A percentile compares a stretch with the other conserved stretches of the same genome.
Conservation (phyloP, 352 stramenopile genomes). For the Aphanomyces invadans region DNA sequence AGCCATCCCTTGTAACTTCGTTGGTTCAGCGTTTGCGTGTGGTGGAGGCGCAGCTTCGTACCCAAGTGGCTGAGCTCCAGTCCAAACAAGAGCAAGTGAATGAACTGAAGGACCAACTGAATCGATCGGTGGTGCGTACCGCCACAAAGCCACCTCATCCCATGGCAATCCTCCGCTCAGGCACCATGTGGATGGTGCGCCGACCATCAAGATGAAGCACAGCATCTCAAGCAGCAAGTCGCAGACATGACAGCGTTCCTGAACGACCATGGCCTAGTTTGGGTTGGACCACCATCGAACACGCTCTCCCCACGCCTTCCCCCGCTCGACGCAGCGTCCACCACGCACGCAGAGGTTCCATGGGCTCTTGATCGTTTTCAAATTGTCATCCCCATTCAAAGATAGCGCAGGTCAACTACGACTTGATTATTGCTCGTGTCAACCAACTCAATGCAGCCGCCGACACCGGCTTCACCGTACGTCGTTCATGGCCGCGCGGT, state of each 20-base stretch:
- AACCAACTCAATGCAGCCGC: background rate
- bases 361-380: too few relatives aligned
- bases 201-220: constrained; percentile 17
- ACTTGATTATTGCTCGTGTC: background rate
- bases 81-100: background rate
- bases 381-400: too few relatives aligned
- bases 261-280: constrained; percentile 36
- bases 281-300: too few relatives aligned
- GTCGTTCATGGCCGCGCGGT: background rate
- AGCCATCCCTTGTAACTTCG: constrained; percentile 11
- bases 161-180: too few relatives aligned
- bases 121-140: background rate
- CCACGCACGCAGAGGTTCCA: too few relatives aligned
- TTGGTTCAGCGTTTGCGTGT: constrained; percentile 15
- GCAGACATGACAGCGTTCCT: constrained; percentile 37
- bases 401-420: background rate
- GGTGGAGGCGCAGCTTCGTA: constrained; percentile 11
- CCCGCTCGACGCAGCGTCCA: too few relatives aligned
- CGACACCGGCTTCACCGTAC: background rate
- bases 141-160: background rate
- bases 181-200: background rate
- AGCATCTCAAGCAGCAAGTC: constrained; percentile 20
- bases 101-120: constrained; percentile 4
- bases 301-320: too few relatives aligned
- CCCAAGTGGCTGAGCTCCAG: background rate